These are phyloP conservation scores for Pichia sp. DNA, from an alignment of 1,139 yeast species.

Conservation along the genomic window DNA sequence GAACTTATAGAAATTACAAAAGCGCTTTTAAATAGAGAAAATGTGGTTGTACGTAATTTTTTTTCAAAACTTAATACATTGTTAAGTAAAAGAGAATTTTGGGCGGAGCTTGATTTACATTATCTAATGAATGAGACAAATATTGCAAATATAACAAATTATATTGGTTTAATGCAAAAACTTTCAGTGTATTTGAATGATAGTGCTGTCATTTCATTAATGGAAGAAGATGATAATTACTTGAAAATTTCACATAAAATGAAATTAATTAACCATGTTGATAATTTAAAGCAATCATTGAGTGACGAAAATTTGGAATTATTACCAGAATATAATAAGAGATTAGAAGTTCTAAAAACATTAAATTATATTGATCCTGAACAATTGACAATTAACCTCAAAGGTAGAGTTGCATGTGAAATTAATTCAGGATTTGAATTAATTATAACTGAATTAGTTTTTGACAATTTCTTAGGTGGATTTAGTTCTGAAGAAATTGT, in stretches of 20 bases:
- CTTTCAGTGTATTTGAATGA: conserved; percentile 17
- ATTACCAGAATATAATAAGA: conserved; percentile 88
- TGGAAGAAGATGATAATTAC: conserved; percentile 41
- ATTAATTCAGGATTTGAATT: conserved; percentile 88
- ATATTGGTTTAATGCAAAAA: conserved; percentile 24
- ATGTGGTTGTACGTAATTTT: not conserved
- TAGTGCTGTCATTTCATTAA: conserved; percentile 31
- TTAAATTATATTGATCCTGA: conserved; percentile 65
- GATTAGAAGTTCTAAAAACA: conserved; percentile 67
- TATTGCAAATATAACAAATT: conserved; percentile 39
- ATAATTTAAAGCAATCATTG: conserved; percentile 50
- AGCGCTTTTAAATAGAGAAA: conserved; percentile 1
- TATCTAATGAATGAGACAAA: conserved; percentile 44
- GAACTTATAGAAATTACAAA: conserved; percentile 36
- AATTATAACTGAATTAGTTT: conserved; percentile 77
- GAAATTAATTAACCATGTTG: conserved; percentile 45
- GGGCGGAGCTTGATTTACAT: conserved; percentile 40
- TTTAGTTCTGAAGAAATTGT: conserved; percentile 96
- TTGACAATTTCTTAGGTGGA: conserved; percentile 88
- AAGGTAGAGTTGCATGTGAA: conserved; percentile 74
- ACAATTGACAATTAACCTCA: conserved; percentile 51
- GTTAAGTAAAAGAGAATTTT: conserved; percentile 29
- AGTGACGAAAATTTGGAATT: conserved; percentile 86
- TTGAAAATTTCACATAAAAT: conserved; percentile 42
- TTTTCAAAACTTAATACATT: conserved; percentile 21